These are phyloP conservation scores for Castanospermum australe DNA, from an alignment of 306 rosid genomes.

Conservation along the genomic window DNA sequence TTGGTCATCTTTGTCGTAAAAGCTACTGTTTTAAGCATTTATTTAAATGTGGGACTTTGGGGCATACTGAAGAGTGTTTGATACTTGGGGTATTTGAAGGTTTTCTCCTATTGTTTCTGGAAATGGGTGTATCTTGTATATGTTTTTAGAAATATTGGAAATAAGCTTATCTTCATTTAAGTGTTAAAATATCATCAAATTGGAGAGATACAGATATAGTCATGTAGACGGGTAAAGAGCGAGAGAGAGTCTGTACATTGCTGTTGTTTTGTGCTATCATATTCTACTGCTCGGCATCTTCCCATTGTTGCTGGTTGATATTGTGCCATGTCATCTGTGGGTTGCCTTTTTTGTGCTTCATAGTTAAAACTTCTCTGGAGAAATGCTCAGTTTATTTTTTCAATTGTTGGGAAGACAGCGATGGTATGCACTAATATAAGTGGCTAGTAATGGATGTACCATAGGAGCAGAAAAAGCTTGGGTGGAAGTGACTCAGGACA, in stretches of 20 bases:
- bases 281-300: not conserved
- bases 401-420: too few species aligned
- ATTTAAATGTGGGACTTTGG: not conserved
- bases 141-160: not conserved
- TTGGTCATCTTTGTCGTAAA: not conserved
- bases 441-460: too few species aligned
- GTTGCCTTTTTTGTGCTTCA: too few species aligned
- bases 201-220: not conserved
- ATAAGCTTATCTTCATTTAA: not conserved
- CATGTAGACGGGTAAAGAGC: not conserved
- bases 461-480: too few species aligned
- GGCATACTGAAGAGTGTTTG: not conserved
- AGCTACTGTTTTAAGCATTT: not conserved
- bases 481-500: too few species aligned
- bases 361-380: too few species aligned
- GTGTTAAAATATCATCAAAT: conserved; percentile 8
- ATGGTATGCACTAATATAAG: too few species aligned
- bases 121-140: not conserved
- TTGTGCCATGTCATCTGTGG: not conserved
- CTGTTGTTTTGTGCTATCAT: conserved; percentile 5
- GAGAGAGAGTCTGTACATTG: not conserved
- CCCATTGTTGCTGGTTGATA: not conserved
- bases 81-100: not conserved
- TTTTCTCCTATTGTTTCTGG: not conserved
- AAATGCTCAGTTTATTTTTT: too few species aligned